Evolutionary conservation across 345 rosid species (phyloP), one percentile per base, ranked within the genome.

Genomic region (Linum lewisii): DNA sequence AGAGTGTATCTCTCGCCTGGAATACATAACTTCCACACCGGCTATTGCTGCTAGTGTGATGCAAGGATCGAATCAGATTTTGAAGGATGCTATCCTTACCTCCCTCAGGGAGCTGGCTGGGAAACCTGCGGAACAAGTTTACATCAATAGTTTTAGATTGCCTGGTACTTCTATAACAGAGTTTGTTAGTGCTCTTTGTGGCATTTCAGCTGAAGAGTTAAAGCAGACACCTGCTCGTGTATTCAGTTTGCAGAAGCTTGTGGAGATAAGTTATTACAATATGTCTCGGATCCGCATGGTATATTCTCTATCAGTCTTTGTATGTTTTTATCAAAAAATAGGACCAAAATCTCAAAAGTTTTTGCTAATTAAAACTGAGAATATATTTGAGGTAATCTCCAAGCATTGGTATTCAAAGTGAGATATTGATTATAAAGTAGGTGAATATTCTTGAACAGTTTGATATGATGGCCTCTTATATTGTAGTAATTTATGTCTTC

Each of bases 251-350:
- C 99, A 93, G 75, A 93, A 93, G 73, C 95, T 93, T 67, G 95
- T 93, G 52, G 99, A 93, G 85, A 93, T 89, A 74, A 93, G 99
- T 76, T 93, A 93, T 73, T 93, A 93, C 84, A 93, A 93, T 66
- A 89, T 85, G 82, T 84, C 94, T 70, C 99, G 97, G 69, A 93
- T 93, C 55, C 88, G 99, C 52, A 78, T 93, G 99, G 99, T 93
- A 89, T 68, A 32, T 45, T 62, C 61, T 74, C 42, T 65, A 21
- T 67, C 38, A n/a, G n/a, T n/a, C n/a, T n/a, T n/a, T n/a, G n/a
- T n/a, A n/a, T n/a, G n/a, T n/a, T n/a, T n/a, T n/a, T n/a, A n/a
- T n/a, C n/a, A n/a, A n/a, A n/a, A n/a, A n/a, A n/a, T n/a, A n/a
- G n/a, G n/a, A n/a, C n/a, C n/a, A n/a, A n/a, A n/a, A n/a, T n/a